phyloP scores from a whole-genome alignment of 306 rosid genomes.

The Sphenostylis stenocarpa region DNA sequence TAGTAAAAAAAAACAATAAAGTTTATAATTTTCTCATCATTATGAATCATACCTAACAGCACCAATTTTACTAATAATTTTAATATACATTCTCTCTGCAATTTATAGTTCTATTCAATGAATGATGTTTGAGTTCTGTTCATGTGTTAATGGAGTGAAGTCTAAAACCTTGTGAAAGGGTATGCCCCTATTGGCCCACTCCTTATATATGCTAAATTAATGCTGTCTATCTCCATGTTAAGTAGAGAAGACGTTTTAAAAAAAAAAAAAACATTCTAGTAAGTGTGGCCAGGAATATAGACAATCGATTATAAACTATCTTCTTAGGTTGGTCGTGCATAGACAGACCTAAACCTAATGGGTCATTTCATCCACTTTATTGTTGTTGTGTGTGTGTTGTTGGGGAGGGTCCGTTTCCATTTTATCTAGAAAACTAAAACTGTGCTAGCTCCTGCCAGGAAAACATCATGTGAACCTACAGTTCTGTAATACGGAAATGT shows the following conservation, averaged over 20 bases:
- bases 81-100: no score
- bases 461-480: not conserved
- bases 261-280: not conserved
- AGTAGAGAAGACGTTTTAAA: not conserved
- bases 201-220: not conserved
- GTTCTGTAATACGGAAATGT: not conserved
- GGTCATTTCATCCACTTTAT: conserved; percentile 12
- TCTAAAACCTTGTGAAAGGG: not conserved
- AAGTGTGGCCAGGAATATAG: not conserved
- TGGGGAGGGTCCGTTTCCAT: not conserved
- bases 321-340: not conserved
- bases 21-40: no score
- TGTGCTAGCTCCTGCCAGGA: not conserved
- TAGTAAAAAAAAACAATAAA: no score
- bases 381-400: not conserved
- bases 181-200: conserved; percentile 16
- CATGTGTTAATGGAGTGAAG: not conserved
- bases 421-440: not conserved
- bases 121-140: conserved; percentile 21
- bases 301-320: not conserved
- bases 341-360: conserved; percentile 17
- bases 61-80: no score
- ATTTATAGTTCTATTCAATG: no score
- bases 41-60: no score
- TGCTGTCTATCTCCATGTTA: conserved; percentile 1